Conservation (phyloP, 192 early-diverging fungal species). For the Physocladia obscura region DNA sequence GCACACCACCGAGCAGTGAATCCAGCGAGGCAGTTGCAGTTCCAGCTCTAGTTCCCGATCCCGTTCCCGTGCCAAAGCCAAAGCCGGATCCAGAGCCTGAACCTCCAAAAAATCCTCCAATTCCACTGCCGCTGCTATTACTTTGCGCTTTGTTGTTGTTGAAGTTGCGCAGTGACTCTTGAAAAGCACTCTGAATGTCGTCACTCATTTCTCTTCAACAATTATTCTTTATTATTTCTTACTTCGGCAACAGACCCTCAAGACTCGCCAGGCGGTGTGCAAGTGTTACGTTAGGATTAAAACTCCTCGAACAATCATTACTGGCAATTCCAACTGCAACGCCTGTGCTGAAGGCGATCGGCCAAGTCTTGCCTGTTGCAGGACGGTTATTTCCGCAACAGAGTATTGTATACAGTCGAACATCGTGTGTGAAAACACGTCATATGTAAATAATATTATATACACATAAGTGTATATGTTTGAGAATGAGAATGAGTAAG, state of each 20-base stretch:
- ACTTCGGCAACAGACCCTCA: slow-evolving; percentile 14
- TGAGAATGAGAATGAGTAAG: no score
- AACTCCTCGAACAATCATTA: slow-evolving; percentile 24
- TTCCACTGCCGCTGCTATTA: not conserved
- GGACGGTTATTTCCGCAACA: no score
- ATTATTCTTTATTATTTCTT: not conserved
- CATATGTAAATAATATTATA: no score
- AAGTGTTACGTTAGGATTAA: slow-evolving; percentile 23
- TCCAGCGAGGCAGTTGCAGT: slow-evolving; percentile 12
- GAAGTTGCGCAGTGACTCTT: slow-evolving; percentile 19
- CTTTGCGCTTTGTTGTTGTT: slow-evolving; percentile 8
- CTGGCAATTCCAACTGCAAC: slow-evolving; percentile 16
- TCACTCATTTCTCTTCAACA: not conserved
- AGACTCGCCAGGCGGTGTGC: slow-evolving; percentile 16
- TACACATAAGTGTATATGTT: no score
- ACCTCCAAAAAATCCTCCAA: slow-evolving; percentile 4
- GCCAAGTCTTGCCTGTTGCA: slow-evolving; percentile 22
- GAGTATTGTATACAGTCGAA: no score
- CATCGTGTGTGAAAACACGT: no score
- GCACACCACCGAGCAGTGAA: slow-evolving; percentile 38
- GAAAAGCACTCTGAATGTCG: slow-evolving; percentile 13
- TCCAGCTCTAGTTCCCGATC: not conserved
- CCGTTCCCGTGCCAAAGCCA: not conserved
- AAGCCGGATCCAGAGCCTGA: not conserved
- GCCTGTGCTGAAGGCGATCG: slow-evolving; percentile 25